Base-by-base conservation (phyloP, 441 rosid species). In the Pelargonium myrrhifolium region DNA sequence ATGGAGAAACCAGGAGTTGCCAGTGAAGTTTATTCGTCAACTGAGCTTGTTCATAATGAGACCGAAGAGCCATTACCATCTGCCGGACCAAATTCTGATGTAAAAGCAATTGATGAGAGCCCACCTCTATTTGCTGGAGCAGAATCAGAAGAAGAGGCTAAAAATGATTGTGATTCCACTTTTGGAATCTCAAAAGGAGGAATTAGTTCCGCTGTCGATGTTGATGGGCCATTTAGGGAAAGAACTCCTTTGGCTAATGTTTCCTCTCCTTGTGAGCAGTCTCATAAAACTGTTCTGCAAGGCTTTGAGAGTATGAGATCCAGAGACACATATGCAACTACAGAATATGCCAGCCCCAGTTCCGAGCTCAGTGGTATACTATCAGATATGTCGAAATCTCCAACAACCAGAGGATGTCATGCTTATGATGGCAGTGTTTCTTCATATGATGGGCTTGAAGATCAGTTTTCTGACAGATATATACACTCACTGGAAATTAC, bases 391-490 rank as follows among this genome's bases (percentile, higher is more conserved):
- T 73, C 80, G 1, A 80, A 79, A 68, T 80, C 87, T 22, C 80
- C 84, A 64, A 64, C 83, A 39, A 73, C 79, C 74, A 81, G 81
- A 73, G 82, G 86, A 64, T 72, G 79, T 51, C 87, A 78, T 70
- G 88, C 87, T 49, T 87, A 76, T 71, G 92, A 86, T 78, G 94
- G 81, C 53, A 83, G 84, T 51, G 65, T 84, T 75, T 89, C 97
- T 72, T 87, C 98, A 2, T 75, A 69, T 74, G 89, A 84, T 37
- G 90, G 79, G 71, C 67, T 69, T 9, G 92, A 82, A 78, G 89
- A 84, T 76, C 86, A 77, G 56, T 60, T 79, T 43, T 72, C 75
- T 18, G 71, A 77, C 58, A 74, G 69, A 60, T 67, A 70, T 22
- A 63, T 70, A 14, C 56, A 70, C 65, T 42, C 70, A 55, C 74